Evolutionary conservation across 2,329 filamentous ascomycete genomes (phyloP), one percentile per base, ranked within the genome.

Genomic region (Penicillium sp.): DNA sequence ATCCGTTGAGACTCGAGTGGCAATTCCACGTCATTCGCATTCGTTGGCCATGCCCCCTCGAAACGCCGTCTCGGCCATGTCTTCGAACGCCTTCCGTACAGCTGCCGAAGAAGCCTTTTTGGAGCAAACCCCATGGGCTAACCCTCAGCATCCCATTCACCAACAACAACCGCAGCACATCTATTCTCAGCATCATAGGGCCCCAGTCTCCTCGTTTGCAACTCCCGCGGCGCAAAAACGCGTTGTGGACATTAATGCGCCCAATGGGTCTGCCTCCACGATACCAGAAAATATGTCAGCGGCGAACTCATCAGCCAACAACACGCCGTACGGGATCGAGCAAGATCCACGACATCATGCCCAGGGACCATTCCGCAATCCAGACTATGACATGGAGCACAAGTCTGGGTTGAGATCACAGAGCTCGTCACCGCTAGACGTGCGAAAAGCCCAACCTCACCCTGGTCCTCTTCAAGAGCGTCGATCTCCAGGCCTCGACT

Each of bases 71-170:
- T 60, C 65, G n/a, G 57, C 62, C 27, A 65, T 68, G 57, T 60
- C 66, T 38, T 65, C 62, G n/a, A 60, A 60, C 27, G 49, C 56
- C 26, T 60, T 63, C 53, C 65, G 64, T 36, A 60, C 80, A 26
- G 72, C 85, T 35, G 87, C 87, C 25, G 87, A 88, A 59, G 88
- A 94, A 66, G 86, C 91, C 54, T 95, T 93, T 58, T 78, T 95
- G 47, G 88, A 94, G 62, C 85, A 91, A 57, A 95, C 88, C 4
- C 86, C 90, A 1, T 96, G 90, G 90, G 89, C 90, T 33, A 95
- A 95, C 64, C 88, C 90, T 13, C 88, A 91, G 57, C 85, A 89
- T 63, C 83, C 85, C 5, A 79, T 82, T 8, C 84, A 88, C 63
- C 78, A 80, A 51, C 65, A 72, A 53, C 65, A 73, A 45, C 66